phyloP scores from a whole-genome alignment of 106 monocot genomes.

The Dioscorea alata region DNA sequence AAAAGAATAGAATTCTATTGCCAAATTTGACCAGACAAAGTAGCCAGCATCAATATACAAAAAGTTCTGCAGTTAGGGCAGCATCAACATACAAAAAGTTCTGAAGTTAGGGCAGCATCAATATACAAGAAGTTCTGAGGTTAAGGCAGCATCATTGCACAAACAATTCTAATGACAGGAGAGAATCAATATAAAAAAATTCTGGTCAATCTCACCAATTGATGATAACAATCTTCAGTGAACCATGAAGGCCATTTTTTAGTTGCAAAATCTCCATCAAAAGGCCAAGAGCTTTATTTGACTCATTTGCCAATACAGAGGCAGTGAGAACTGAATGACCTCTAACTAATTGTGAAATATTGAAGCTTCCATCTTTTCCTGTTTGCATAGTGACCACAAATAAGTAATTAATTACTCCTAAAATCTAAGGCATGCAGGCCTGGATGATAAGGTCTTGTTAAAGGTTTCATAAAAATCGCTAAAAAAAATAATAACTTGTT shows the following conservation, averaged over 20 bases:
- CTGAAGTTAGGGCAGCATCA: neutral
- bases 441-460: too few species aligned
- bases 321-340: constrained; percentile 50
- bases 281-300: constrained; percentile 47
- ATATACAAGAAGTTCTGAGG: too few species aligned
- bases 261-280: constrained; percentile 56
- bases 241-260: constrained; percentile 34
- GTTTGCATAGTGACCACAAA: constrained; percentile 6
- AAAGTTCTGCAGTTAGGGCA: neutral
- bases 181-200: neutral
- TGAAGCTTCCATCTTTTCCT: constrained; percentile 44
- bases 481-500: neutral
- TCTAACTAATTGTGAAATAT: constrained; percentile 38
- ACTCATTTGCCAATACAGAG: constrained; percentile 39
- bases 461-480: too few species aligned
- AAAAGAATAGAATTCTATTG: too few species aligned
- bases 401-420: neutral
- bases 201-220: constrained; percentile 41
- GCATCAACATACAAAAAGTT: neutral
- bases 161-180: neutral
- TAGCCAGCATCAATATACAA: too few species aligned
- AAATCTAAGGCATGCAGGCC: too few species aligned
- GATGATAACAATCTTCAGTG: constrained; percentile 51
- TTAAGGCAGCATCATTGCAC: too few species aligned
- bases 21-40: too few species aligned